A percentile compares a stretch with the other conserved stretches of the same genome.
phyloP scores from a whole-genome alignment of 371 early-diverging fungal species.

The Dinochytrium kinnereticum region DNA sequence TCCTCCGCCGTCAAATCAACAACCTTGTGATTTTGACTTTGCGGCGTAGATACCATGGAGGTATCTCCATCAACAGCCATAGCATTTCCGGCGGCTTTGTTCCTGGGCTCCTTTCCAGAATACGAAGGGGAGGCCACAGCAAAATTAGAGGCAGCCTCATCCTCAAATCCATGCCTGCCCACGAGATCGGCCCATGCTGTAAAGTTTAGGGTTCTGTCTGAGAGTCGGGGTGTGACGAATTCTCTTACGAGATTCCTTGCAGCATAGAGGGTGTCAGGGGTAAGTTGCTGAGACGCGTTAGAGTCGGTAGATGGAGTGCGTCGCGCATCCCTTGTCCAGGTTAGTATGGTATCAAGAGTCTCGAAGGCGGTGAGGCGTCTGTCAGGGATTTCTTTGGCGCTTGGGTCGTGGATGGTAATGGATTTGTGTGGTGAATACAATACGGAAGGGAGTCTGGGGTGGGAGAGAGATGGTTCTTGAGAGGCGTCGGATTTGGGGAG shows the following conservation, averaged over 20 bases:
- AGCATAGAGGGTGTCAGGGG: not conserved
- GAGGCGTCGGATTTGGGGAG: no score
- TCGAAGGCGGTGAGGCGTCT: not conserved
- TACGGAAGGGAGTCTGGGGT: no score
- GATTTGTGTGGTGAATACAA: no score
- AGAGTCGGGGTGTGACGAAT: not conserved
- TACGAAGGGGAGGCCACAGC: not conserved
- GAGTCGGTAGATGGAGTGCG: no score
- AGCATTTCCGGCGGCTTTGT: not conserved
- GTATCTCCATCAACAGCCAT: not conserved
- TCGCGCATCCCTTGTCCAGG: no score
- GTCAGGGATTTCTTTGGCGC: not conserved
- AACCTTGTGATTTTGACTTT: not conserved
- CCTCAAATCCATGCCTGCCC: not conserved
- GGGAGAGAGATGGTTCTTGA: no score
- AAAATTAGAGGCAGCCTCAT: not conserved
- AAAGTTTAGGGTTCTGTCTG: not conserved
- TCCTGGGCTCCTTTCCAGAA: not conserved
- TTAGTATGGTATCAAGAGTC: not conserved
- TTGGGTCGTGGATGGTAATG: no score
- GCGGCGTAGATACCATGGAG: not conserved
- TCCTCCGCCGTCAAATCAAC: not conserved
- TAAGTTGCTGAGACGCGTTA: no score
- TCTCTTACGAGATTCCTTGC: not conserved
- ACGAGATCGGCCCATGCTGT: slow-evolving; percentile 1